Percentiles rank a stretch among this genome's conserved stretches.
These are phyloP conservation scores for Acanthamoeba triangularis DNA, from an alignment of 208 protist species.

Conservation along the genomic window DNA sequence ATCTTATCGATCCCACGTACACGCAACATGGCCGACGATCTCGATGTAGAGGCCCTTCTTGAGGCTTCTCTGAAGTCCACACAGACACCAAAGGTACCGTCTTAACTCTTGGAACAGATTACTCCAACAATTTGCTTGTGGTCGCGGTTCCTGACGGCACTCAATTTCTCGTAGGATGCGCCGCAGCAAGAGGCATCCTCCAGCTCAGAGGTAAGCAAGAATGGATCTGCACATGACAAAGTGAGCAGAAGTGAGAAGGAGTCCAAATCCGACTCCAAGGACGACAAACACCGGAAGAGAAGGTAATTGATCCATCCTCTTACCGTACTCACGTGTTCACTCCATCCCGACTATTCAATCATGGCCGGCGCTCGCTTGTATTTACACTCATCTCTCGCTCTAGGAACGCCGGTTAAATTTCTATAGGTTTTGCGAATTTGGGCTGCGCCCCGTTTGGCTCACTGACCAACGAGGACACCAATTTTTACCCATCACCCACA, in stretches of 20 bases:
- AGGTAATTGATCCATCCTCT: slow-evolving; percentile 8
- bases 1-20: neutral
- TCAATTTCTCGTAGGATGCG: neutral
- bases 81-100: neutral
- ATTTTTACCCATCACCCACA: no score
- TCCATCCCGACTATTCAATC: neutral
- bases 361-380: neutral
- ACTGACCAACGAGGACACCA: neutral
- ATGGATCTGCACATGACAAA: slow-evolving; percentile 17
- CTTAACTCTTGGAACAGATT: neutral
- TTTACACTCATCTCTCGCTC: slow-evolving; percentile 10
- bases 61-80: slow-evolving; percentile 69
- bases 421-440: neutral
- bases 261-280: slow-evolving; percentile 40
- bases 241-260: slow-evolving; percentile 20
- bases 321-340: neutral
- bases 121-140: no score
- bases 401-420: slow-evolving; percentile 53
- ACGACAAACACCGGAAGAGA: slow-evolving; percentile 64
- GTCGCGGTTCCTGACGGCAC: no score
- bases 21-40: slow-evolving; percentile 72
- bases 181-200: neutral
- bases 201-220: slow-evolving; percentile 7
- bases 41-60: slow-evolving; percentile 73
- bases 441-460: neutral